These are phyloP conservation scores for Verbascum thapsus DNA, from an alignment of 257 asterid species.

Conservation along the genomic window DNA sequence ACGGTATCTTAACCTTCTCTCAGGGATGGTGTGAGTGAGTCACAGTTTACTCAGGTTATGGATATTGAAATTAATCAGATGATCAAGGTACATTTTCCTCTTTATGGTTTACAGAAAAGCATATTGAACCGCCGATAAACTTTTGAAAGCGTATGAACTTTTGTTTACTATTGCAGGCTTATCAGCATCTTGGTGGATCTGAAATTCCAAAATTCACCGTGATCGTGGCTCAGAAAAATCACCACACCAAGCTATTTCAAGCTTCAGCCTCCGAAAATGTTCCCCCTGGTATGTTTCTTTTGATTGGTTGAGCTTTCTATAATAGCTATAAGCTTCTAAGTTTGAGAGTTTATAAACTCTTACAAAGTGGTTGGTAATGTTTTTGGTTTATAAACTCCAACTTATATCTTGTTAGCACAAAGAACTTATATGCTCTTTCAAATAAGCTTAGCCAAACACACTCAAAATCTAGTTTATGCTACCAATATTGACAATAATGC, in stretches of 20 bases:
- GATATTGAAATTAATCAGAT: slow-evolving; percentile 81
- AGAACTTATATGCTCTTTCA: no score
- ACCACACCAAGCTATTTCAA: slow-evolving; percentile 83
- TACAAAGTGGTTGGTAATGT: no score
- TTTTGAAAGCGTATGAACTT: neutral
- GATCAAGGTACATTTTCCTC: slow-evolving; percentile 67
- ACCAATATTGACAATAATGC: slow-evolving; percentile 19
- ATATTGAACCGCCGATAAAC: slow-evolving; percentile 23
- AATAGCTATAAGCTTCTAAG: no score
- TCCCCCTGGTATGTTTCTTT: slow-evolving; percentile 65
- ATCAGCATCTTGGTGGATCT: slow-evolving; percentile 76
- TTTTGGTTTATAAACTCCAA: no score
- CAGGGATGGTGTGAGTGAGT: slow-evolving; percentile 98
- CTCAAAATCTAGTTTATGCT: slow-evolving; percentile 5
- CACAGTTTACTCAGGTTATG: slow-evolving; percentile 82
- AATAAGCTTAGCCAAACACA: no score
- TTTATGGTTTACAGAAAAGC: slow-evolving; percentile 8
- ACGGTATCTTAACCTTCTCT: slow-evolving; percentile 27
- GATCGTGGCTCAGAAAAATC: slow-evolving; percentile 87
- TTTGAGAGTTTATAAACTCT: no score
- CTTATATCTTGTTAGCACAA: no score
- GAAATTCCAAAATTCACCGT: slow-evolving; percentile 79
- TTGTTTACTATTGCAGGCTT: slow-evolving; percentile 55
- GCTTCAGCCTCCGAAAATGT: slow-evolving; percentile 68
- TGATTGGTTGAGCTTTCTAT: slow-evolving; percentile 2